Conservation (phyloP, 2,329 filamentous ascomycete genomes). For the Alternaria hordeiaustralica region DNA sequence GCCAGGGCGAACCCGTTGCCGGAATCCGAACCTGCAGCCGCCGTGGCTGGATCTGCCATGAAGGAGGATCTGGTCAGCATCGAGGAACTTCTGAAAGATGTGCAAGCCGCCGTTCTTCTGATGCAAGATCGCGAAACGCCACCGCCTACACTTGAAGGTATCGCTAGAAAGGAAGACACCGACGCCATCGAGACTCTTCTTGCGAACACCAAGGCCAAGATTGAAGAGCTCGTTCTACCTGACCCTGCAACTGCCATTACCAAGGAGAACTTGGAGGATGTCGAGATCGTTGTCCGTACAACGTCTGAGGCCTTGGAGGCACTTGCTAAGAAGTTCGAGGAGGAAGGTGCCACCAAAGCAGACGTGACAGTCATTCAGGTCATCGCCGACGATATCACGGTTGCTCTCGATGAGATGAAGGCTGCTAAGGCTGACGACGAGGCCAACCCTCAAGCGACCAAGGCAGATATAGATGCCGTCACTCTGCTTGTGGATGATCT, state of each 20-base stretch:
- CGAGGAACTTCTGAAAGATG: conserved; percentile 57
- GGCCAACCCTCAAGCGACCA: conserved; percentile 71
- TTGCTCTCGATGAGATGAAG: conserved; percentile 73
- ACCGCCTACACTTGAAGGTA: conserved; percentile 53
- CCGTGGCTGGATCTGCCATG: conserved; percentile 52
- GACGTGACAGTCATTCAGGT: conserved; percentile 79
- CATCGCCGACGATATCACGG: conserved; percentile 78
- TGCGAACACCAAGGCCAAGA: conserved; percentile 83
- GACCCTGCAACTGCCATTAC: conserved; percentile 73
- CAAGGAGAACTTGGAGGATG: conserved; percentile 64
- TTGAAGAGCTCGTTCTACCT: conserved; percentile 76
- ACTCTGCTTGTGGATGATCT: conserved; percentile 84
- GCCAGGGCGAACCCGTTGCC: conserved; percentile 56
- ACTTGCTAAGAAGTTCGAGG: conserved; percentile 70
- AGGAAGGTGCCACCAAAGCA: conserved; percentile 74
- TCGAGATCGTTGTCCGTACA: conserved; percentile 74
- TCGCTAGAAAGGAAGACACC: conserved; percentile 80
- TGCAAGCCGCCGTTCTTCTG: conserved; percentile 63
- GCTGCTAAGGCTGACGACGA: conserved; percentile 56
- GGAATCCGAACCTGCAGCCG: conserved; percentile 27
- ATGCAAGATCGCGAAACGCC: conserved; percentile 38
- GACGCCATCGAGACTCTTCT: conserved; percentile 90
- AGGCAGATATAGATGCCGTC: conserved; percentile 80
- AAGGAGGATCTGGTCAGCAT: conserved; percentile 59
- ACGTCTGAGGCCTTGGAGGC: conserved; percentile 75